These are phyloP conservation scores for Xerocomellus chrysenteron DNA, from an alignment of 768 basidiomycete genomes.

Conservation along the genomic window DNA sequence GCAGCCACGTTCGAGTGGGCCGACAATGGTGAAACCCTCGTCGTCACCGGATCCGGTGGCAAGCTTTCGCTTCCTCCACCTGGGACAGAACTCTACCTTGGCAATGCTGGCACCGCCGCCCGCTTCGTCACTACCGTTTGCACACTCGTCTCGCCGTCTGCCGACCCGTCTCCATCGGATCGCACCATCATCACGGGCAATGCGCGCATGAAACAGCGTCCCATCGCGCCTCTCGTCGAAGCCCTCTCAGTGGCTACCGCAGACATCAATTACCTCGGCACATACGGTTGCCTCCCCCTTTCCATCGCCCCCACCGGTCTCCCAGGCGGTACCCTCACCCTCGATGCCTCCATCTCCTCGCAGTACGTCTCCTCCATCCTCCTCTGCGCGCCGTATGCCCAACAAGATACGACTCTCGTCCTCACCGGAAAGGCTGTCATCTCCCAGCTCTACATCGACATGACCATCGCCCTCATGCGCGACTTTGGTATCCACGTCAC, in stretches of 20 bases:
- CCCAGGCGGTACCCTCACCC: constrained; percentile 74
- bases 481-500: constrained; percentile 81
- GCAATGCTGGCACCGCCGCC: constrained; percentile 96
- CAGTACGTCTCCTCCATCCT: constrained; percentile 99
- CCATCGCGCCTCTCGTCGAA: constrained; percentile 92
- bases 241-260: constrained; percentile 83
- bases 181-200: constrained; percentile 92
- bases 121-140: constrained; percentile 97
- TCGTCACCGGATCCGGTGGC: constrained; percentile 87
- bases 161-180: constrained; percentile 35
- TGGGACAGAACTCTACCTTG: constrained; percentile 90
- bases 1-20: constrained; percentile 95
- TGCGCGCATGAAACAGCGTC: constrained; percentile 97
- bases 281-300: constrained; percentile 83
- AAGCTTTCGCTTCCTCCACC: constrained; percentile 70
- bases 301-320: constrained; percentile 83
- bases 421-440: constrained; percentile 94
- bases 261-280: constrained; percentile 74
- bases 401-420: constrained; percentile 79
- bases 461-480: constrained; percentile 98
- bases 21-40: constrained; percentile 92
- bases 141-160: constrained; percentile 66
- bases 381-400: constrained; percentile 93
- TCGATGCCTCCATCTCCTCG: constrained; percentile 92
- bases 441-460: constrained; percentile 98